phyloP scores from a whole-genome alignment of 1,139 yeast genomes.

The Yamadazyma jaroonii region DNA sequence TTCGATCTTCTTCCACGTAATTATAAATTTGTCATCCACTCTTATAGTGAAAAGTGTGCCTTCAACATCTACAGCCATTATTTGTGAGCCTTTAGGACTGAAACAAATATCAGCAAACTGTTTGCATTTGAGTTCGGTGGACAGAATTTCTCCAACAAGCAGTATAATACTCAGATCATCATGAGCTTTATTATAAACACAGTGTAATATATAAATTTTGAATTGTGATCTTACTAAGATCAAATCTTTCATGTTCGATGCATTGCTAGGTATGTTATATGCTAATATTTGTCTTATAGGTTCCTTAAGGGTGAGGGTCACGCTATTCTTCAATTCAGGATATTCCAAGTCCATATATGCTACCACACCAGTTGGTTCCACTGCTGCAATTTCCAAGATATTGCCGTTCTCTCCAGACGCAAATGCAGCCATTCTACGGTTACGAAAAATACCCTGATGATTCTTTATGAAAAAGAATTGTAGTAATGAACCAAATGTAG shows the following conservation, averaged over 20 bases:
- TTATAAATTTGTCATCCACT: slow-evolving; percentile 1
- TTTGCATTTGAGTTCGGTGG: slow-evolving; percentile 22
- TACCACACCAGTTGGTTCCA: slow-evolving; percentile 6
- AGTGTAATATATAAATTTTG: slow-evolving; percentile 25
- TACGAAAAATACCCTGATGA: slow-evolving; percentile 5
- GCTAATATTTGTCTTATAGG: slow-evolving; percentile 41
- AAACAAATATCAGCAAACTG: slow-evolving; percentile 47
- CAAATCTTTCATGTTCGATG: slow-evolving; percentile 18
- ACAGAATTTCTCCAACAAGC: slow-evolving; percentile 21
- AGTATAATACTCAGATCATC: slow-evolving; percentile 14
- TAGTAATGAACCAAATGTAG: slow-evolving; percentile 28
- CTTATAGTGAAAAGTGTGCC: slow-evolving; percentile 44
- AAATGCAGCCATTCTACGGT: slow-evolving; percentile 26
- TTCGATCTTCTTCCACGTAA: slow-evolving; percentile 1
- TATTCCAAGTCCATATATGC: slow-evolving; percentile 8
- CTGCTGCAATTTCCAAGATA: slow-evolving; percentile 12
- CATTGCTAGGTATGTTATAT: slow-evolving; percentile 14
- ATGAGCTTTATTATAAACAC: slow-evolving; percentile 9
- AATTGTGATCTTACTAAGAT: slow-evolving; percentile 26
- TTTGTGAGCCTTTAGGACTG: slow-evolving; percentile 36
- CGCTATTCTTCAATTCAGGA: slow-evolving; percentile 20
- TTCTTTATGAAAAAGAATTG: slow-evolving; percentile 19
- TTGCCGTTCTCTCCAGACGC: slow-evolving; percentile 32
- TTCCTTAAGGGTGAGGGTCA: slow-evolving; percentile 20
- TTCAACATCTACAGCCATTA: slow-evolving; percentile 48